Evolutionary conservation across 331 rosid species (phyloP).

Genomic region (Cydonia oblonga): DNA sequence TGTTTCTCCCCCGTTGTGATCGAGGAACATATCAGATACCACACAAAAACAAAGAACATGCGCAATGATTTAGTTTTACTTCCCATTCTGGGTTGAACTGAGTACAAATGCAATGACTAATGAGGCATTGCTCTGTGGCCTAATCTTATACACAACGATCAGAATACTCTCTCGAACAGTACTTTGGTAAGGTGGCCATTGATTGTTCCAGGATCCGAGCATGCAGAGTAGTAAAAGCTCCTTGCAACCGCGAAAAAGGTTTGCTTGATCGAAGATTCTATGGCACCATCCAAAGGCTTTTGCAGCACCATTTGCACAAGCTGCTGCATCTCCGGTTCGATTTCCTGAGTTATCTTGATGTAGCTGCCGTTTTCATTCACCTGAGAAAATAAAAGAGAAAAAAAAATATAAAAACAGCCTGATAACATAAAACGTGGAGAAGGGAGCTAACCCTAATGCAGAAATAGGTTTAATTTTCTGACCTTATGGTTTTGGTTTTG

Average conservation of each 20-base stretch:
- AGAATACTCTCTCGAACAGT: conserved; percentile 57
- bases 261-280: conserved; percentile 49
- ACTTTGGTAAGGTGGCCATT: conserved; percentile 61
- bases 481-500: conserved; percentile 53
- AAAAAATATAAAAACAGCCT: background rate
- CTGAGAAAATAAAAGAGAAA: conserved; percentile 9
- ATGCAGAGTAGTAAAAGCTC: conserved; percentile 56
- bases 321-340: conserved; percentile 64
- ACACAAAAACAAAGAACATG: background rate
- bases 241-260: conserved; percentile 55
- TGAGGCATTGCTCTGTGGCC: background rate
- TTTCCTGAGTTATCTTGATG: conserved; percentile 18
- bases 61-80: background rate
- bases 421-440: no score
- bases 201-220: conserved; percentile 46
- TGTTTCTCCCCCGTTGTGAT: no score
- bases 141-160: conserved; percentile 2
- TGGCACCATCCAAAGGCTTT: conserved; percentile 20
- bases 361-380: conserved; percentile 14
- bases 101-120: background rate
- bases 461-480: conserved; percentile 2
- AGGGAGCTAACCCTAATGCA: no score
- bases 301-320: conserved; percentile 50
- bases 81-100: background rate
- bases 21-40: no score